These are phyloP conservation scores for Seiridium cupressi DNA, from an alignment of 2,329 filamentous ascomycete genomes.

Conservation along the genomic window DNA sequence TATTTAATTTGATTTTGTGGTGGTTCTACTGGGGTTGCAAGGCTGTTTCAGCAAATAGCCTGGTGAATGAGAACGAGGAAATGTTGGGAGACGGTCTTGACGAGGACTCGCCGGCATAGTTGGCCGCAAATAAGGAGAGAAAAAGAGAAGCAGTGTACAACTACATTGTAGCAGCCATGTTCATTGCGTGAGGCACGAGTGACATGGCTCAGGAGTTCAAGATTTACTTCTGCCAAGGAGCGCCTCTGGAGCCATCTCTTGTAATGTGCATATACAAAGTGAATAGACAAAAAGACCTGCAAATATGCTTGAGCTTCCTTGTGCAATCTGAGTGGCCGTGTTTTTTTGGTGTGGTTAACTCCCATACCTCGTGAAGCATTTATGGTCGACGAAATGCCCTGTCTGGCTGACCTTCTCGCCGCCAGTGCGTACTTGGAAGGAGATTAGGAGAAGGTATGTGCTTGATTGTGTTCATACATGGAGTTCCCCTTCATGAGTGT, in stretches of 20 bases:
- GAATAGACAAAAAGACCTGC: conserved; percentile 12
- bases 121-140: background rate
- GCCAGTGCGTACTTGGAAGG: too few species aligned
- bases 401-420: too few species aligned
- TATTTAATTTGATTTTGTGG: conserved; percentile 9
- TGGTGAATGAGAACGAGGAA: background rate
- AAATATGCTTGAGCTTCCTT: background rate
- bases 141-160: conserved; percentile 7
- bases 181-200: conserved; percentile 1
- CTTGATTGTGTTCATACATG: too few species aligned
- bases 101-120: background rate
- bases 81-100: background rate
- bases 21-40: background rate
- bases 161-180: conserved; percentile 10
- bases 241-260: conserved; percentile 2
- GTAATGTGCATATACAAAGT: conserved; percentile 7
- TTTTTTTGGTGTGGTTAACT: background rate
- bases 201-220: conserved; percentile 1
- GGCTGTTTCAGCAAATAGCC: background rate
- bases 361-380: too few species aligned
- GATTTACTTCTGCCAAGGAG: background rate
- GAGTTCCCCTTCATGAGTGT: too few species aligned
- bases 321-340: background rate
- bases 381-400: too few species aligned
- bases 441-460: too few species aligned